Evolutionary conservation across 2,329 filamentous ascomycete species (phyloP).

Genomic region (Dryadomyces sulphureus): DNA sequence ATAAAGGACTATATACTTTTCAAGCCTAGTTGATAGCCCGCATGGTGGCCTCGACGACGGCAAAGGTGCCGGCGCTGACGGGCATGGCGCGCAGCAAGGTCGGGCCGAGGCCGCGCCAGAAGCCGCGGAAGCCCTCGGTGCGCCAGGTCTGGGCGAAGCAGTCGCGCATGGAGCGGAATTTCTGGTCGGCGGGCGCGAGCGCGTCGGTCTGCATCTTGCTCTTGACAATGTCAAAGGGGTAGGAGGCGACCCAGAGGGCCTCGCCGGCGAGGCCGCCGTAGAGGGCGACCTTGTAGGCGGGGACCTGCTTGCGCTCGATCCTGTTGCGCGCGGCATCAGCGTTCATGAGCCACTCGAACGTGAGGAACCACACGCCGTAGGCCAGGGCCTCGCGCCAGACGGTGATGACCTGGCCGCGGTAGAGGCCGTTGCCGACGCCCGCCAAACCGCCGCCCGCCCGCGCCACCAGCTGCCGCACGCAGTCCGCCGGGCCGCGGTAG

Average conservation of each 20-base stretch:
- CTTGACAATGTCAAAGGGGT: constrained; percentile 96
- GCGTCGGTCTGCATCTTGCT: constrained; percentile 99
- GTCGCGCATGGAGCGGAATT: constrained; percentile 72
- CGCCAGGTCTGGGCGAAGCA: constrained; percentile 75
- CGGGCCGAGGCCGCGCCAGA: constrained; percentile 89
- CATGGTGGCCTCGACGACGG: constrained; percentile 58
- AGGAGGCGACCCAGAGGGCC: constrained; percentile 82
- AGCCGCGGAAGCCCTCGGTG: constrained; percentile 63
- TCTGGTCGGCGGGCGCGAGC: constrained; percentile 50
- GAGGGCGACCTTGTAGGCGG: constrained; percentile 71
- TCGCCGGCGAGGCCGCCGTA: constrained; percentile 93
- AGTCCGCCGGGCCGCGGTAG: constrained; percentile 78
- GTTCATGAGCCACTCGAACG: constrained; percentile 96
- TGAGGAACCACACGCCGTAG: constrained; percentile 89
- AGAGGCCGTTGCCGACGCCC: constrained; percentile 56
- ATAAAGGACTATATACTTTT: constrained; percentile 7
- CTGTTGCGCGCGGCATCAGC: constrained; percentile 65
- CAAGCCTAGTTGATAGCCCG: constrained; percentile 34
- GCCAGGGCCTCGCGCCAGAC: constrained; percentile 80
- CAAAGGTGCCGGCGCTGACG: constrained; percentile 94
- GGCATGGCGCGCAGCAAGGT: constrained; percentile 92
- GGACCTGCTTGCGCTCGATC: constrained; percentile 61
- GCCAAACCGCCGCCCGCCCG: constrained; percentile 33
- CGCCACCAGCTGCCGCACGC: constrained; percentile 66
- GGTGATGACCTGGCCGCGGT: constrained; percentile 78